Percentiles rank a stretch among this genome's conserved stretches.
Evolutionary conservation across 2,329 filamentous ascomycete species (phyloP).

Genomic region (Colletotrichum liriopes): DNA sequence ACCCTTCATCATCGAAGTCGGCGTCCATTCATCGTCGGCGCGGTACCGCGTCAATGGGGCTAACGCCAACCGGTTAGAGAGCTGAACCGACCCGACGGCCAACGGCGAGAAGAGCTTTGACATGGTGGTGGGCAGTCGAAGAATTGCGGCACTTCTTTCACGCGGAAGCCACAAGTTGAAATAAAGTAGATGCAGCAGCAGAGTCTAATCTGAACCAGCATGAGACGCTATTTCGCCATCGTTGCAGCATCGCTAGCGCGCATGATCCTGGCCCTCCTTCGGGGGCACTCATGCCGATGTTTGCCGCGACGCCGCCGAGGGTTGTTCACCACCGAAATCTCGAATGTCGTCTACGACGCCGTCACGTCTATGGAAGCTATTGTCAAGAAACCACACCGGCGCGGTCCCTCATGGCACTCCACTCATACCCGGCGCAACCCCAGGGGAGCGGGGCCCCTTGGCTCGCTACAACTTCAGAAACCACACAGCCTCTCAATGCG

Average conservation of each 20-base stretch:
- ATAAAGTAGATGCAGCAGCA: neutral
- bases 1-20: slow-evolving; percentile 43
- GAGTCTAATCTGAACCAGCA: neutral
- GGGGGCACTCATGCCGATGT: neutral
- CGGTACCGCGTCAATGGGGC: slow-evolving; percentile 47
- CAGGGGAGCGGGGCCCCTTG: neutral
- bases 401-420: neutral
- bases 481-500: neutral
- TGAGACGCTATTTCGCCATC: neutral
- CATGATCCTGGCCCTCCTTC: neutral
- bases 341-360: neutral
- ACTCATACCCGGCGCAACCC: neutral
- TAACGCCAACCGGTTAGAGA: slow-evolving; percentile 45
- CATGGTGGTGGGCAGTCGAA: slow-evolving; percentile 23
- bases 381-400: neutral
- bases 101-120: slow-evolving; percentile 43
- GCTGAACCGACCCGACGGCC: slow-evolving; percentile 41
- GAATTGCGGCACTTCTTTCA: neutral
- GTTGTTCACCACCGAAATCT: neutral
- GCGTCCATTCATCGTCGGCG: slow-evolving; percentile 44
- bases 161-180: neutral
- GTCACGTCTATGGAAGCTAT: neutral
- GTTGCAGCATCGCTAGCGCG: slow-evolving; percentile 3
- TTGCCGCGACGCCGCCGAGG: neutral
- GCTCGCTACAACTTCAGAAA: neutral